Conservation (phyloP, 2,329 filamentous ascomycete genomes). For the Fusarium sp. region DNA sequence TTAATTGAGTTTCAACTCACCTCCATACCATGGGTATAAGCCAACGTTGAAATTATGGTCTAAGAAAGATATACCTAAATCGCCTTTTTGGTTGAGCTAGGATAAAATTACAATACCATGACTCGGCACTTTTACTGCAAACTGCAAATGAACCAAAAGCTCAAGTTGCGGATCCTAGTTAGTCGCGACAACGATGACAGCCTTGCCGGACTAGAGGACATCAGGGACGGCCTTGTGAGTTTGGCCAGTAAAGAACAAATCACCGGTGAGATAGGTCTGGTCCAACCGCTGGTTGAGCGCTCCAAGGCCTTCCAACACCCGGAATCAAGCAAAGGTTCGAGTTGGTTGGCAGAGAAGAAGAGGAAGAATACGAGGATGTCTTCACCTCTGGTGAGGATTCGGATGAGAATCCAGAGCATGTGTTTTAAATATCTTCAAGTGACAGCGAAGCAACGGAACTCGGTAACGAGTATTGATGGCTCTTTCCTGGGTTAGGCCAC, state of each 20-base stretch:
- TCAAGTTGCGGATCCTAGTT: not conserved
- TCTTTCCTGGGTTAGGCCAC: no score
- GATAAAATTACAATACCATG: no score
- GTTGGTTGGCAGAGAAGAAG: not conserved
- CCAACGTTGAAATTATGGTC: no score
- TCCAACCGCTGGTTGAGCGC: no score
- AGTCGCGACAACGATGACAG: not conserved
- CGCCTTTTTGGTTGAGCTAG: no score
- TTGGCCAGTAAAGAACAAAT: not conserved
- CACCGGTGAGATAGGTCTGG: no score
- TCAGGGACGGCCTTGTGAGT: not conserved
- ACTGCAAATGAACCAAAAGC: not conserved
- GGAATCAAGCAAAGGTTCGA: not conserved
- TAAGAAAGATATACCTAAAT: no score
- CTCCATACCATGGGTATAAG: no score
- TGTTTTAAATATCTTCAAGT: not conserved
- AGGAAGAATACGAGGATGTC: not conserved
- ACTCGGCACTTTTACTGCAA: no score
- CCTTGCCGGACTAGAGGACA: no score
- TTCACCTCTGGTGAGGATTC: not conserved
- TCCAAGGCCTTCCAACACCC: not conserved
- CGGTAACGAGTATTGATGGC: not conserved
- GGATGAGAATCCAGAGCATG: not conserved
- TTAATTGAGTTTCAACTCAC: not conserved
- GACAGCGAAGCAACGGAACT: not conserved